phyloP scores from a whole-genome alignment of 2,329 filamentous ascomycete genomes.

The Geosmithia flava region DNA sequence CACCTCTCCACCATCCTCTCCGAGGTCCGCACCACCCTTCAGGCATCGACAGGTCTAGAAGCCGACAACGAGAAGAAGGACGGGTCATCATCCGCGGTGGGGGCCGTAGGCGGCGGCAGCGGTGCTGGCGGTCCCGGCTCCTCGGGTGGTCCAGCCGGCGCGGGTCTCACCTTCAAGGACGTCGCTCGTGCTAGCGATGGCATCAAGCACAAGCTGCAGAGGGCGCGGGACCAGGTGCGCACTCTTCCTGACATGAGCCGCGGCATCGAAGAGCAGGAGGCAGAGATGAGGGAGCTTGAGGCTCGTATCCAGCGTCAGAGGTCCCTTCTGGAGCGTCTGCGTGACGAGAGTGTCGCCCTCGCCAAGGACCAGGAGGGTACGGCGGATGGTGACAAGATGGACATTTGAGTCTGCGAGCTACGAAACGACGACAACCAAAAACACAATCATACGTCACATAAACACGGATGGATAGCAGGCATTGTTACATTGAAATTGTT shows the following conservation, averaged over 20 bases:
- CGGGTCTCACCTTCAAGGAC: conserved; percentile 48
- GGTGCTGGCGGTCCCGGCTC: conserved; percentile 3
- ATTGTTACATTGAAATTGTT: no score
- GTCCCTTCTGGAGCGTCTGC: conserved; percentile 40
- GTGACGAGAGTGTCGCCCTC: conserved; percentile 33
- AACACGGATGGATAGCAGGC: no score
- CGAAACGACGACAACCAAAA: no score
- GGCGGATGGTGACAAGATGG: conserved; percentile 23
- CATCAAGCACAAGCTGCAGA: conserved; percentile 73
- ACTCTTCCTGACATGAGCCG: conserved; percentile 59
- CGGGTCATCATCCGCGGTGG: conserved; percentile 6
- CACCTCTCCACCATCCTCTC: conserved; percentile 68
- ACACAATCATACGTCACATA: no score
- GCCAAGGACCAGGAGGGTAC: conserved; percentile 5
- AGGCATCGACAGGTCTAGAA: conserved; percentile 25
- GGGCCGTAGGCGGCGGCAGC: background rate
- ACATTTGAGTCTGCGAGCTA: conserved; percentile 14
- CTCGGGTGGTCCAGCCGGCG: background rate
- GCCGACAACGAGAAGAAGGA: conserved; percentile 14
- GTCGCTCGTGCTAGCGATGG: conserved; percentile 66
- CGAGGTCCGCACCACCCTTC: conserved; percentile 48
- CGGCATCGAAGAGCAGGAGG: conserved; percentile 54
- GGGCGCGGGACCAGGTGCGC: conserved; percentile 55
- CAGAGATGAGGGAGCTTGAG: conserved; percentile 57
- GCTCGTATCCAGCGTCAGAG: conserved; percentile 50